Evolutionary conservation across 2,329 filamentous ascomycete species (phyloP).

Genomic region (Pseudogymnoascus sp.): DNA sequence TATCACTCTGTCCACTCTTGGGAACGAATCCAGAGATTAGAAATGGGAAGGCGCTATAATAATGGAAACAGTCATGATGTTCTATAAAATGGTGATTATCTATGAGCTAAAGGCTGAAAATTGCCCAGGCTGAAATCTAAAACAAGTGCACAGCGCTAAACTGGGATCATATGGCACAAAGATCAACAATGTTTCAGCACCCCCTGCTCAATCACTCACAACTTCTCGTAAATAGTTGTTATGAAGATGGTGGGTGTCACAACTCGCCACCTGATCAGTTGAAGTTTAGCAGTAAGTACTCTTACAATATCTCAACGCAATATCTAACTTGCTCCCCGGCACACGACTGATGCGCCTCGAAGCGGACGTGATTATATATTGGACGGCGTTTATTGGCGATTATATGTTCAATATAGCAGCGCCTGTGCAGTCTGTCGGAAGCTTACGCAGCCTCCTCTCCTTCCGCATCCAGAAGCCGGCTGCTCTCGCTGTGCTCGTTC

Average conservation of each 20-base stretch:
- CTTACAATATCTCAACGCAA: background rate
- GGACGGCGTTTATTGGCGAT: background rate
- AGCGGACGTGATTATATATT: background rate
- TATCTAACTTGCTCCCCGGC: background rate
- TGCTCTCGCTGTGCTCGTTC: slow-evolving; percentile 12
- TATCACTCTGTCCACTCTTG: slow-evolving; percentile 12
- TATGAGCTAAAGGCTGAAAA: background rate
- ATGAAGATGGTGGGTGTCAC: background rate
- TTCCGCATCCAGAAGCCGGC: background rate
- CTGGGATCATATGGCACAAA: background rate
- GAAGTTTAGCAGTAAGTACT: background rate
- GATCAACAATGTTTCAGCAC: background rate
- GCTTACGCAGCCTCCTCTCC: background rate
- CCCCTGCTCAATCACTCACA: background rate
- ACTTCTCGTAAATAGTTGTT: background rate
- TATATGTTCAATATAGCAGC: slow-evolving; percentile 2
- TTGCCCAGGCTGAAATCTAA: background rate
- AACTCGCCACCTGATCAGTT: background rate
- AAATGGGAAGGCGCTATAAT: slow-evolving; percentile 8
- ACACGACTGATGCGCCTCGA: background rate
- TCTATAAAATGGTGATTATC: background rate
- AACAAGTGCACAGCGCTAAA: background rate
- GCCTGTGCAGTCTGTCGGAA: background rate
- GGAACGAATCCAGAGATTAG: slow-evolving; percentile 7
- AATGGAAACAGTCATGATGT: background rate